Base-by-base conservation (phyloP, 352 stramenopile genomes). In the Pythium scleroteichum region DNA sequence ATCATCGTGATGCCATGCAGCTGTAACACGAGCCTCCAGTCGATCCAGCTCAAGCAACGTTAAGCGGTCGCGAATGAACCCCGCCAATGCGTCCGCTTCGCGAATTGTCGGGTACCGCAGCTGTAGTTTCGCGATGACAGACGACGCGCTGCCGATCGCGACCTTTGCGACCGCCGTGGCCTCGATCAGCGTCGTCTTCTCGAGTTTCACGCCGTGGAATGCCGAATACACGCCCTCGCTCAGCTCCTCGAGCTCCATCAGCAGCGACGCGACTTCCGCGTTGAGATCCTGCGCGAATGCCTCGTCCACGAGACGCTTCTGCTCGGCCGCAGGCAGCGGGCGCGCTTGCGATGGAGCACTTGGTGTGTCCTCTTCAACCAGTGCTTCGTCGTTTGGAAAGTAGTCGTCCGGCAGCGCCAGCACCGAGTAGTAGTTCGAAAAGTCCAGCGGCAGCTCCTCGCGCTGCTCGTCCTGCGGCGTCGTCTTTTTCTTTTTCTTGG, bases 131-230 rank as follows among this genome's bases (percentile, higher is more conserved):
- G 53, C 51, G 1, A 63, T 71, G 12, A 68, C 48, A 1, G 63
- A 55, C 6, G 14, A 53, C 0, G 57, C 66, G 29, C 39, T 51
- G 12, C 64, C 33, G 22, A 73, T 75, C 2, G 70, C 67, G 24
- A 71, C 20, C 10, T 72, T 66, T 0, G 62, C 66, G 14, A 73
- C 70, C 1, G 67, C 56, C 0, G 70, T 69, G 3, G 70, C 63
- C 19, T 78, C 70, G 29, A 78, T 49, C 47, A 78, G 53, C 10
- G 70, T 73, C n/a, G 58, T 64, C 42, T 66, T 32, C 39, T 72
- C 50, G 16, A 62, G 64, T 46, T 78, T 78, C 14, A 78, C 70
- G n/a, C 70, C 45, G 19, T 59, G 39, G 22, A 70, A 72, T 12
- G 62, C 47, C 10, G 5, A 55, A 32, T 68, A 69, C 7, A 74